Percentiles rank a stretch among this genome's conserved stretches.
These are phyloP conservation scores for Lablab purpureus DNA, from an alignment of 306 rosid genomes.

Conservation along the genomic window DNA sequence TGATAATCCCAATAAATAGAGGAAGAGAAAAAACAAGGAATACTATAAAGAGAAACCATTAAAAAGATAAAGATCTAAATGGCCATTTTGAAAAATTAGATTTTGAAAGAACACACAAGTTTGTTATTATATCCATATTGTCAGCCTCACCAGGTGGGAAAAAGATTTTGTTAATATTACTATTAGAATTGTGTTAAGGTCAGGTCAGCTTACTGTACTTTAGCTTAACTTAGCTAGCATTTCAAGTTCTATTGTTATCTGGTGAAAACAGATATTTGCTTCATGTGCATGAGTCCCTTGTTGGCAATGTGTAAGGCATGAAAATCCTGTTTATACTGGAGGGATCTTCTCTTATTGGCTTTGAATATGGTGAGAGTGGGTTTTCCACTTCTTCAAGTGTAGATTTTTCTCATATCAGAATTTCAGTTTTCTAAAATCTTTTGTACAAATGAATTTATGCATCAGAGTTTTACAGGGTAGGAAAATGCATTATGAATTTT, in stretches of 20 bases:
- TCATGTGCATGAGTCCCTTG: neutral
- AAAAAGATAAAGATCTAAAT: neutral
- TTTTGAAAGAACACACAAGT: neutral
- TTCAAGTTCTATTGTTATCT: slow-evolving; percentile 17
- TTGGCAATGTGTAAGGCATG: neutral
- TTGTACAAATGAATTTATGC: neutral
- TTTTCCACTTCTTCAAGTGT: neutral
- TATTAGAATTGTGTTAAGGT: neutral
- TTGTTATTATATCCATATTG: neutral
- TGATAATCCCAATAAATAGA: neutral
- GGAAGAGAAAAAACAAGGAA: neutral
- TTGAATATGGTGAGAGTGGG: neutral
- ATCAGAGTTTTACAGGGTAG: neutral
- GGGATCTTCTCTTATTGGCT: neutral
- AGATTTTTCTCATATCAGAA: neutral
- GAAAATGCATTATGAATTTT: neutral
- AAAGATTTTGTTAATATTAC: neutral
- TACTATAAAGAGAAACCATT: neutral
- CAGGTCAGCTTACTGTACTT: neutral
- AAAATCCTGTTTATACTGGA: neutral
- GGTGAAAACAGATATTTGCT: neutral
- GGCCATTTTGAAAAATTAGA: neutral
- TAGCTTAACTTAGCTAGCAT: slow-evolving; percentile 2
- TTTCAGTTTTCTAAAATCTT: slow-evolving; percentile 16
- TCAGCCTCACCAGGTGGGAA: neutral